These are phyloP conservation scores for Rhododendron simsii DNA, from an alignment of 148 eudicot species.

Conservation along the genomic window DNA sequence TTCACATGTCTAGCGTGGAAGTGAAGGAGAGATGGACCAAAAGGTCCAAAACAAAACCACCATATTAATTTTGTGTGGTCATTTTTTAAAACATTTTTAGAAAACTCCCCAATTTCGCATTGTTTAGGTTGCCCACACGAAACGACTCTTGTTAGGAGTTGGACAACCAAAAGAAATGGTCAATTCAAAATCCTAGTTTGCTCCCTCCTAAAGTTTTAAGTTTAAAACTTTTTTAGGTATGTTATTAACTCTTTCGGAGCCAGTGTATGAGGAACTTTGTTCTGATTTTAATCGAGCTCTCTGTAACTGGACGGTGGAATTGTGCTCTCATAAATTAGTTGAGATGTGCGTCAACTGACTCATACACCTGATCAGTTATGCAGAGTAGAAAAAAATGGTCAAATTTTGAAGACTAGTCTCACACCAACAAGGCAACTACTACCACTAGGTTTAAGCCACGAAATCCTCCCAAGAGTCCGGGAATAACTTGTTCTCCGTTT, in stretches of 20 bases:
- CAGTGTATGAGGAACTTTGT: no score
- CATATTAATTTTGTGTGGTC: background rate
- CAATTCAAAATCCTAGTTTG: background rate
- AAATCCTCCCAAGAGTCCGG: background rate
- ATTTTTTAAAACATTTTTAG: no score
- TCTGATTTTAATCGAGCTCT: no score
- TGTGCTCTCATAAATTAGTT: no score
- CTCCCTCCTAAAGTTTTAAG: background rate
- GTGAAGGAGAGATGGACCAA: background rate
- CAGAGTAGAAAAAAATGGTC: background rate
- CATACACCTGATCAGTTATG: no score
- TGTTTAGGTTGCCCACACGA: background rate
- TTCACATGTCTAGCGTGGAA: background rate
- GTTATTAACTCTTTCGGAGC: no score
- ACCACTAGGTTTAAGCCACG: background rate
- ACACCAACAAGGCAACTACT: background rate
- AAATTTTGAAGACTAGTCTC: background rate
- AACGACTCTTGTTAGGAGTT: background rate
- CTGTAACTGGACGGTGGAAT: no score
- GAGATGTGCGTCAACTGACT: no score
- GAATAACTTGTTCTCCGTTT: background rate
- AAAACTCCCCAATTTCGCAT: background rate
- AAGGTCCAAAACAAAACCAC: background rate
- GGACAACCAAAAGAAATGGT: background rate
- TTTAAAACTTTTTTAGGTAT: background rate